Conservation (phyloP, 352 stramenopile genomes). For the Phytophthora tentaculata region DNA sequence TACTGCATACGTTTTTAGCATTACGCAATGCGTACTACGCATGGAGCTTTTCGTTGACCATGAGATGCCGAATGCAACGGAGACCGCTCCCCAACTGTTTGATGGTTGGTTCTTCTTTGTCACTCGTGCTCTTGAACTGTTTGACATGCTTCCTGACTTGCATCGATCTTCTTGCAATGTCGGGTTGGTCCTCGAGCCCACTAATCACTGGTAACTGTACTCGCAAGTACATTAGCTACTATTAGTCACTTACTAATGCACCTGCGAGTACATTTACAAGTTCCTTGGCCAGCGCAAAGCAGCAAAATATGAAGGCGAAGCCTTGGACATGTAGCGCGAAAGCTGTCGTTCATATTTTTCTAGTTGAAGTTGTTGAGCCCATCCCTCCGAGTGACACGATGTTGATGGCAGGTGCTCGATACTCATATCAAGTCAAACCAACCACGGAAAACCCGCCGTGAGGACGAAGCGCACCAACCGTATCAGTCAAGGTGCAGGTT, state of each 20-base stretch:
- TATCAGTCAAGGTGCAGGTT: slow-evolving; percentile 3
- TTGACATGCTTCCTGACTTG: background rate
- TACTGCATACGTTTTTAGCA: too few species aligned
- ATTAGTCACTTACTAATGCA: too few species aligned
- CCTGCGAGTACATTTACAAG: too few species aligned
- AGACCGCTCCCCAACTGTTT: background rate
- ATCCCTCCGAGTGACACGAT: slow-evolving; percentile 16
- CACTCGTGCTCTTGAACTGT: background rate
- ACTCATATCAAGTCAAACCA: slow-evolving; percentile 14
- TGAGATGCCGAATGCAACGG: background rate
- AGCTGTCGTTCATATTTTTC: background rate
- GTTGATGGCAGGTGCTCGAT: slow-evolving; percentile 26
- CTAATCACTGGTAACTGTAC: too few species aligned
- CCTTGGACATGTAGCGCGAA: background rate
- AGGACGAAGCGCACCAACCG: slow-evolving; percentile 21
- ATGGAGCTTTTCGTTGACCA: background rate
- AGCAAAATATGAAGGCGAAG: too few species aligned
- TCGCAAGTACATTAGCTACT: too few species aligned
- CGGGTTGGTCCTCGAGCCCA: too few species aligned
- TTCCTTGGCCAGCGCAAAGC: too few species aligned
- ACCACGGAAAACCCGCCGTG: slow-evolving; percentile 26
- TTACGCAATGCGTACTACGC: background rate
- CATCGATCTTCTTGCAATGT: background rate
- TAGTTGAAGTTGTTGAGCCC: slow-evolving; percentile 21
- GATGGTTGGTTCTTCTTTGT: background rate